A percentile compares a stretch with the other conserved stretches of the same genome.
Conservation (phyloP, 2,329 filamentous ascomycete genomes). For the Trichoderma gracile region DNA sequence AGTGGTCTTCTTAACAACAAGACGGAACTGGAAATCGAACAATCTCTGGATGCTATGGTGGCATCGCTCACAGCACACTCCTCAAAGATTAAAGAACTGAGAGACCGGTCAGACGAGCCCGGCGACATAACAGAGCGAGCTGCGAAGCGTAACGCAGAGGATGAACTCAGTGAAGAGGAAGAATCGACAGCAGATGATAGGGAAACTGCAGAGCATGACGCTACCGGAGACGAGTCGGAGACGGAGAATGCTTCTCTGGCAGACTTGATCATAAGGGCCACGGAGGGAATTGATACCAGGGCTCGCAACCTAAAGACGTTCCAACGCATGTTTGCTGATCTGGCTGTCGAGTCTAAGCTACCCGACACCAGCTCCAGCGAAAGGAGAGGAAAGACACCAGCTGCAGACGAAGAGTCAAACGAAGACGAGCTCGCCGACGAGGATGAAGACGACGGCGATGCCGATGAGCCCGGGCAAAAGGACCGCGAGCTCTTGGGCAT, state of each 20-base stretch:
- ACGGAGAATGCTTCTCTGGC: slow-evolving; percentile 39
- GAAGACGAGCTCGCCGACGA: slow-evolving; percentile 19
- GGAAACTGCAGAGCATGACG: background rate
- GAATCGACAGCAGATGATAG: background rate
- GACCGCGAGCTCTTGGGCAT: slow-evolving; percentile 60
- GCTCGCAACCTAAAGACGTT: slow-evolving; percentile 49
- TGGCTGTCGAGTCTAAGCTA: slow-evolving; percentile 45
- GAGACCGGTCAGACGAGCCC: slow-evolving; percentile 25
- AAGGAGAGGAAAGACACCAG: background rate
- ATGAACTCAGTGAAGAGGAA: background rate
- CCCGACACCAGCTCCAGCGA: background rate
- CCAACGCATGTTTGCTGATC: slow-evolving; percentile 52
- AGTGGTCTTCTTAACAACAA: slow-evolving; percentile 53
- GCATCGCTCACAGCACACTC: slow-evolving; percentile 47
- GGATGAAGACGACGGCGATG: slow-evolving; percentile 22
- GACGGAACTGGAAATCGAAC: slow-evolving; percentile 48
- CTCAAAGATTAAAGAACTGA: slow-evolving; percentile 32
- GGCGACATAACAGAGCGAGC: slow-evolving; percentile 25
- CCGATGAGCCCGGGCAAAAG: background rate
- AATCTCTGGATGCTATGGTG: slow-evolving; percentile 54
- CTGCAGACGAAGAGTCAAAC: slow-evolving; percentile 12
- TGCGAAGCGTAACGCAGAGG: background rate
- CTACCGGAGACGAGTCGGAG: slow-evolving; percentile 13
- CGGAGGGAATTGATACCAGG: slow-evolving; percentile 47
- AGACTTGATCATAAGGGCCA: slow-evolving; percentile 55